Conservation (phyloP, 768 basidiomycete species). For the Melanogaster broomeanus region DNA sequence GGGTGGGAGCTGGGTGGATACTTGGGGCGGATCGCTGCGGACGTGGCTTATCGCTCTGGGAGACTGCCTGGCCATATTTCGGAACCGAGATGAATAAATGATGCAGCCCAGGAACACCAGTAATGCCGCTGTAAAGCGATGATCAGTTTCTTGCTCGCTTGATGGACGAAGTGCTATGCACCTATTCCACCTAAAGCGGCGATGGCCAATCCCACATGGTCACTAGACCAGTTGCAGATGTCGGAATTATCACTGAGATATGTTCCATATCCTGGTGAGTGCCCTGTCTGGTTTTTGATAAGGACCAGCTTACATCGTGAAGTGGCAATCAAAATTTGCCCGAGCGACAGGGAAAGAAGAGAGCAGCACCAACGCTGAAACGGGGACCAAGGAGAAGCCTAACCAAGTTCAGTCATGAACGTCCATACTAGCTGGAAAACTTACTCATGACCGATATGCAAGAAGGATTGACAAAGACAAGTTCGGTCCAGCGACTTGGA, state of each 20-base stretch:
- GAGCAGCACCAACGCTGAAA: conserved; percentile 5
- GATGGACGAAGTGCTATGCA: background rate
- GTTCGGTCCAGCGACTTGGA: background rate
- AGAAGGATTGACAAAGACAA: background rate
- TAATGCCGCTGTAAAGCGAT: conserved; percentile 2
- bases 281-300: background rate
- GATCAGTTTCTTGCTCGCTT: background rate
- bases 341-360: conserved; percentile 9
- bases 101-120: background rate
- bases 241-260: conserved; percentile 1
- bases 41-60: background rate
- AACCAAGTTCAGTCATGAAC: background rate
- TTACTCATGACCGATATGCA: conserved; percentile 8
- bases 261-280: background rate
- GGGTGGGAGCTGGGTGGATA: background rate
- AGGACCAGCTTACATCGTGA: conserved; percentile 2
- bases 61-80: background rate
- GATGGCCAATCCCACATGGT: background rate
- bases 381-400: conserved; percentile 3
- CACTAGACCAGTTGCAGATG: conserved; percentile 9
- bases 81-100: background rate
- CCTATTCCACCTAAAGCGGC: conserved; percentile 1
- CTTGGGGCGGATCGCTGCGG: background rate
- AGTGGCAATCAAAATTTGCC: conserved; percentile 10
- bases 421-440: background rate